Evolutionary conservation across 495 filamentous ascomycete species (phyloP).

Genomic region (Neurospora sp.): DNA sequence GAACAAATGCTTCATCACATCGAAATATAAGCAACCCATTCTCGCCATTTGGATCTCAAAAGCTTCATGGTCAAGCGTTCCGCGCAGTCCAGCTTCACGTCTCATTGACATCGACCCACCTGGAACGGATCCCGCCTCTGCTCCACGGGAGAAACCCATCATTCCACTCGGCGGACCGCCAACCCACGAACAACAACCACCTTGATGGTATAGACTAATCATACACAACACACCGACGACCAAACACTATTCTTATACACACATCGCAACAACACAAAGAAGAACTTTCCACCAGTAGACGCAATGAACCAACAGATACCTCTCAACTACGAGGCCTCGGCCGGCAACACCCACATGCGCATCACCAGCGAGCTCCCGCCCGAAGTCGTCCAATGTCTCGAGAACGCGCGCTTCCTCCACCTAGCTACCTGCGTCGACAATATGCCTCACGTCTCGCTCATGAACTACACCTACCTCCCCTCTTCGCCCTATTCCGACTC

Average conservation of each 20-base stretch:
- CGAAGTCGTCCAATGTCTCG: constrained; percentile 81
- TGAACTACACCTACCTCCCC: constrained; percentile 98
- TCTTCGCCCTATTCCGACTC: constrained; percentile 58
- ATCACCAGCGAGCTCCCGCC: constrained; percentile 58
- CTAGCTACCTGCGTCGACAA: constrained; percentile 79
- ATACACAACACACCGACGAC: neutral
- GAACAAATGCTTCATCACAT: neutral
- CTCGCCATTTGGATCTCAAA: neutral
- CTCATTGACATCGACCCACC: neutral
- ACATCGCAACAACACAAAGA: neutral
- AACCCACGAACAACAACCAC: neutral
- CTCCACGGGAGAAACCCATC: neutral
- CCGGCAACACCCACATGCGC: constrained; percentile 59
- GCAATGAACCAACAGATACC: constrained; percentile 44
- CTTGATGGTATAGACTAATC: neutral
- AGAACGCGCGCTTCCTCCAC: constrained; percentile 95
- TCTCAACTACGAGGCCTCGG: constrained; percentile 67
- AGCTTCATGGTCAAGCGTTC: neutral
- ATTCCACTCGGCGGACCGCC: neutral
- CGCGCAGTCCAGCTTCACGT: neutral
- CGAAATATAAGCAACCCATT: neutral
- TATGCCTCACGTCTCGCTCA: constrained; percentile 86
- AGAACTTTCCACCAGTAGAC: neutral
- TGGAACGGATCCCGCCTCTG: neutral
- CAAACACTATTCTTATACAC: neutral